Evolutionary conservation across 2,329 filamentous ascomycete species (phyloP).

Genomic region (Nigrospora oryzae): DNA sequence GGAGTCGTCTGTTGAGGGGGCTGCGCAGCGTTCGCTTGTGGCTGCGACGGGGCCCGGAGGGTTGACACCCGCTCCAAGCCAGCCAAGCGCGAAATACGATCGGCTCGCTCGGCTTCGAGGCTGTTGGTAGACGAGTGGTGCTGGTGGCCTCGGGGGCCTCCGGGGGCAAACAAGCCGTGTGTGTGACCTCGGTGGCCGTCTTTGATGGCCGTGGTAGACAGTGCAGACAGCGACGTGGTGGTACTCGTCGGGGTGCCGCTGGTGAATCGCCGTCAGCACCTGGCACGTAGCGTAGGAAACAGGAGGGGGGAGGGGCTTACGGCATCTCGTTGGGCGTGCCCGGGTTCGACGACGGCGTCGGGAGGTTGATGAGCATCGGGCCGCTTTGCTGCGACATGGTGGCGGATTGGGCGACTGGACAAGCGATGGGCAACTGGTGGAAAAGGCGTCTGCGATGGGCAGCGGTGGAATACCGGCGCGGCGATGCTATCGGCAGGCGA

Average conservation of each 20-base stretch:
- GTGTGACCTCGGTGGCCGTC: slow-evolving; percentile 85
- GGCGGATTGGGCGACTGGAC: neutral
- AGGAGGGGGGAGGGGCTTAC: slow-evolving; percentile 42
- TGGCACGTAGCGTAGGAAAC: no score
- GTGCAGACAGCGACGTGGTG: slow-evolving; percentile 81
- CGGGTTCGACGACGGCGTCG: slow-evolving; percentile 71
- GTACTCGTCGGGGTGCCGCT: slow-evolving; percentile 91
- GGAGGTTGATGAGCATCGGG: slow-evolving; percentile 75
- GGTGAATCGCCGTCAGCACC: neutral
- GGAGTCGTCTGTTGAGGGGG: slow-evolving; percentile 38
- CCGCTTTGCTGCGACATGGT: slow-evolving; percentile 24
- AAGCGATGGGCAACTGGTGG: no score
- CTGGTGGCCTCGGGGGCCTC: slow-evolving; percentile 45
- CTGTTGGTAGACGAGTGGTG: slow-evolving; percentile 59
- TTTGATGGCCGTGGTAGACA: slow-evolving; percentile 93
- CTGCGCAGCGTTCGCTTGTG: slow-evolving; percentile 8
- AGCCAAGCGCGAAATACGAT: slow-evolving; percentile 88
- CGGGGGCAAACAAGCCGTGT: slow-evolving; percentile 46
- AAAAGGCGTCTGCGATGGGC: no score
- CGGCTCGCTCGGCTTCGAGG: slow-evolving; percentile 84
- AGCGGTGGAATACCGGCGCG: no score
- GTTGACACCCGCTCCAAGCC: slow-evolving; percentile 84
- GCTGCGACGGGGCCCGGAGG: slow-evolving; percentile 44
- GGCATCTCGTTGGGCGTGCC: slow-evolving; percentile 86
- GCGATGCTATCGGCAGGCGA: no score